Percentiles rank a stretch among this genome's conserved stretches.
These are phyloP conservation scores for Rhodotorula taiwanensis DNA, from an alignment of 768 basidiomycete genomes.

Conservation along the genomic window DNA sequence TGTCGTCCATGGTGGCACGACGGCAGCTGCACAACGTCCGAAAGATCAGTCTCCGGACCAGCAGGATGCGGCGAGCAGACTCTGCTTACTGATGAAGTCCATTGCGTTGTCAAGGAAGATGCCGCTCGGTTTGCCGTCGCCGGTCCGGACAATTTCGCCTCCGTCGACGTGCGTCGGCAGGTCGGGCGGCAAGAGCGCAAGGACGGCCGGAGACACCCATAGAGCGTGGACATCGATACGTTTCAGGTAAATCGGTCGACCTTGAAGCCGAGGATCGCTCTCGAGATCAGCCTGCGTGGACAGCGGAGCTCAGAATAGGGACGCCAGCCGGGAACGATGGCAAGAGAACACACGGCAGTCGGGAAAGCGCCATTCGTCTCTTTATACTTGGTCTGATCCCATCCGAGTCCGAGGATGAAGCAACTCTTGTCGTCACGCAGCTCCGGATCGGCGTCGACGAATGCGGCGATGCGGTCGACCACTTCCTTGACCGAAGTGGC, in stretches of 20 bases:
- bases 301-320: not conserved
- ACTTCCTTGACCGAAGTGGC: slow-evolving; percentile 60
- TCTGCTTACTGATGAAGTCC: slow-evolving; percentile 52
- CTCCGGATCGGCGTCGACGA: slow-evolving; percentile 57
- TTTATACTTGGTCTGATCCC: slow-evolving; percentile 70
- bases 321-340: not conserved
- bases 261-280: slow-evolving; percentile 59
- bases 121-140: slow-evolving; percentile 62
- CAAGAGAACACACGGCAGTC: slow-evolving; percentile 53
- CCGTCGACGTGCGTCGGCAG: slow-evolving; percentile 64
- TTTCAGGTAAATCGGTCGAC: slow-evolving; percentile 63
- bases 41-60: no score
- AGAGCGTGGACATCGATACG: slow-evolving; percentile 75
- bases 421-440: slow-evolving; percentile 51
- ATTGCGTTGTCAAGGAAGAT: slow-evolving; percentile 85
- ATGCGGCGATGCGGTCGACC: slow-evolving; percentile 55
- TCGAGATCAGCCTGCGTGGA: slow-evolving; percentile 63
- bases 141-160: slow-evolving; percentile 62
- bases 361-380: slow-evolving; percentile 55
- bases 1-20: slow-evolving; percentile 56
- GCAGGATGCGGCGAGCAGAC: not conserved
- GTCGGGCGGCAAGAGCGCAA: slow-evolving; percentile 52
- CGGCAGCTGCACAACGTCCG: slow-evolving; percentile 2
- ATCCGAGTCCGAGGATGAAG: slow-evolving; percentile 84
- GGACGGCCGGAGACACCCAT: slow-evolving; percentile 73